These are phyloP conservation scores for Colletotrichum incanum DNA, from an alignment of 2,329 filamentous ascomycete genomes.

Conservation along the genomic window DNA sequence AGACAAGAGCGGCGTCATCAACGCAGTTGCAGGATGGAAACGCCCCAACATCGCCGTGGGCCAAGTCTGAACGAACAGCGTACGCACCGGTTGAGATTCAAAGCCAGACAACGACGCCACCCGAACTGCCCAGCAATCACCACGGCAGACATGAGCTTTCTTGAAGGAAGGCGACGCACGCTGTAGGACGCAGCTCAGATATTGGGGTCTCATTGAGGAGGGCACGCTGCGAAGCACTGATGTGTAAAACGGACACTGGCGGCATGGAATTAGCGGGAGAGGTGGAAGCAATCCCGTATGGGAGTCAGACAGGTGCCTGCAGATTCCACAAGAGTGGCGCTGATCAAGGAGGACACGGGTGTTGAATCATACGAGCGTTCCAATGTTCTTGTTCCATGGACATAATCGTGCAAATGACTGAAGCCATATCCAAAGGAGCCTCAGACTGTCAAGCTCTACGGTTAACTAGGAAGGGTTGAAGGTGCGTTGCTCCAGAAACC, in stretches of 20 bases:
- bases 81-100: constrained; percentile 14
- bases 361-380: too few relatives aligned
- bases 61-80: constrained; percentile 6
- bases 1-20: constrained; percentile 8
- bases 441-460: not conserved
- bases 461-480: not conserved
- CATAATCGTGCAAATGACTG: not conserved
- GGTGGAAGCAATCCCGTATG: not conserved
- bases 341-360: too few relatives aligned
- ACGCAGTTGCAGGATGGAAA: not conserved
- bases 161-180: not conserved
- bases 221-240: not conserved
- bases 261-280: not conserved
- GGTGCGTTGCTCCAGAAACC: not conserved
- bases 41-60: not conserved
- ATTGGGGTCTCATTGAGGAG: not conserved
- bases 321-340: not conserved
- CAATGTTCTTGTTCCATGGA: too few relatives aligned
- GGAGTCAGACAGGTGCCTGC: not conserved
- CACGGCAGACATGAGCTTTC: constrained; percentile 27
- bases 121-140: constrained; percentile 15
- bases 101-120: not conserved
- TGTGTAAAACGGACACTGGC: not conserved
- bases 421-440: not conserved
- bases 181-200: not conserved